Conservation (phyloP, 768 basidiomycete genomes). For the Termitomyces sp. region DNA sequence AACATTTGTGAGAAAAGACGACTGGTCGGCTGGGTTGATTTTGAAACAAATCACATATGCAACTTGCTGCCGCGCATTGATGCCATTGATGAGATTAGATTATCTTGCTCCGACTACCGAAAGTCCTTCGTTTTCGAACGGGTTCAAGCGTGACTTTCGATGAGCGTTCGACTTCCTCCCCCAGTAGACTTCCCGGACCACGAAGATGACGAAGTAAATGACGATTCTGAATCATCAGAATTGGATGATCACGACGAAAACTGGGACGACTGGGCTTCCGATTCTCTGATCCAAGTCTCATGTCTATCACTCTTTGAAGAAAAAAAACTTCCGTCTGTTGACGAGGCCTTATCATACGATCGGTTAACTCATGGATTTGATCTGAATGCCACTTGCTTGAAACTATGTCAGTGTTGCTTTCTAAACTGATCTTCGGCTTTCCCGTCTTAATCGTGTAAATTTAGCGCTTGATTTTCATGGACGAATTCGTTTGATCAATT, state of each 20-base stretch:
- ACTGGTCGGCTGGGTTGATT: background rate
- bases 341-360: conserved; percentile 61
- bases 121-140: background rate
- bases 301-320: conserved; percentile 78
- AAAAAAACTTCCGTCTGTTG: conserved; percentile 48
- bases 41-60: no score
- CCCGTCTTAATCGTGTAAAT: conserved; percentile 3
- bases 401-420: conserved; percentile 43
- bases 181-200: conserved; percentile 16
- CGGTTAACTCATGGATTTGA: conserved; percentile 56
- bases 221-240: conserved; percentile 24
- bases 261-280: conserved; percentile 80
- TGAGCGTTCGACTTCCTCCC: conserved; percentile 35
- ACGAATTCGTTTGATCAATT: conserved; percentile 81
- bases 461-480: conserved; percentile 74
- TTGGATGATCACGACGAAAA: conserved; percentile 48
- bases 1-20: no score
- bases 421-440: background rate
- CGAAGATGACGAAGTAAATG: conserved; percentile 18
- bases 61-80: no score
- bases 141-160: conserved; percentile 13
- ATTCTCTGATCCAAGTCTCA: conserved; percentile 44
- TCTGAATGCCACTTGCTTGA: conserved; percentile 41
- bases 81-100: conserved; percentile 5
- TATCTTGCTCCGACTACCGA: background rate